Base-by-base conservation (phyloP, 2,329 filamentous ascomycete genomes). In the Bipolaris zeicola region DNA sequence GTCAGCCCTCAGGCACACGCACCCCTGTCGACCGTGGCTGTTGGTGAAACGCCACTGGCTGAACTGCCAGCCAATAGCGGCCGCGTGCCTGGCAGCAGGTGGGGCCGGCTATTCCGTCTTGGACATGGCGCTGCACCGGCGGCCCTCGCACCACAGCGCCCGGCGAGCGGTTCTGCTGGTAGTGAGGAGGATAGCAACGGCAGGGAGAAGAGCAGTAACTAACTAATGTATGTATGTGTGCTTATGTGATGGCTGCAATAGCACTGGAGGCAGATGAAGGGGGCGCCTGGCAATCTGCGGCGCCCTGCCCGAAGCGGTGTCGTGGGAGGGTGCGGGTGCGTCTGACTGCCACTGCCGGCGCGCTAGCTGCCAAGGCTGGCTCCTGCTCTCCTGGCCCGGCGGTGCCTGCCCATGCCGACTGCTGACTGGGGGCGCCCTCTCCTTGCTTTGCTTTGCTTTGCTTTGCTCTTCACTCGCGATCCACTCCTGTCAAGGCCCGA, bases 401-500 rank as follows among this genome's bases (percentile, higher is more conserved):
- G 43, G 43, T 58, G 55, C 55, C 47, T 45, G 50, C 56, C 50
- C 45, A 46, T 55, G 47, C 56, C 31, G 41, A 55, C 47, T 55
- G 44, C 56, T 26, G 45, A 51, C 52, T 51, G 44, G 56, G 55
- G 52, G 38, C 56, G 47, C 56, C 42, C 55, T 55, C 56, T 56
- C 48, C 26, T 28, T 28, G 26, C 26, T 28, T 28, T 28, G 26
- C 56, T 55, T 28, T 28, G 26, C 24, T 26, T 26, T 26, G 24
- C 56, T 55, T 52, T 55, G 43, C 56, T 55, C 52, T 56, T 54
- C 52, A 51, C 47, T 28, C 45, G 47, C 47, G 52, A 55, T 54
- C 49, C 57, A 56, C 53, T 50, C 31, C 42, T 45, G 42, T 44
- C 53, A 47, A 46, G 49, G 47, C 61, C 63, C 57, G 53, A 57